Evolutionary conservation across 257 asterid genomes (phyloP).

Genomic region (Echites panduratus): DNA sequence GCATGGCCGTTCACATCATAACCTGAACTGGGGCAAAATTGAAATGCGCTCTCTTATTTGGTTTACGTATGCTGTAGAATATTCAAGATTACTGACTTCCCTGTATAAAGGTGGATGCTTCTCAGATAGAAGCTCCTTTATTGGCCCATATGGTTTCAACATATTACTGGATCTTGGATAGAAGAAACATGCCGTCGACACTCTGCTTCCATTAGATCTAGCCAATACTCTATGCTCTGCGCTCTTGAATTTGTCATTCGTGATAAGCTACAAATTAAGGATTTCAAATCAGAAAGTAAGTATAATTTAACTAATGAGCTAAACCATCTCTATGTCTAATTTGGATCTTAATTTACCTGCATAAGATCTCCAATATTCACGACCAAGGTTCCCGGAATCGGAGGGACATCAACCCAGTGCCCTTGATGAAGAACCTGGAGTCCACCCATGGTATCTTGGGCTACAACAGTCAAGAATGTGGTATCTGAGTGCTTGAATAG

Average conservation of each 20-base stretch:
- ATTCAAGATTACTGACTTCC: slow-evolving; percentile 44
- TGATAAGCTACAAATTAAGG: slow-evolving; percentile 33
- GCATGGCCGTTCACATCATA: slow-evolving; percentile 2
- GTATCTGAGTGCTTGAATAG: slow-evolving; percentile 57
- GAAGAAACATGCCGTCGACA: slow-evolving; percentile 65
- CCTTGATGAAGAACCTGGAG: slow-evolving; percentile 53
- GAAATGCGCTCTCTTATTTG: slow-evolving; percentile 30
- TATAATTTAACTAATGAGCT: neutral
- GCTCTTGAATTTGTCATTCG: slow-evolving; percentile 68
- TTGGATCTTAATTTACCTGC: slow-evolving; percentile 35
- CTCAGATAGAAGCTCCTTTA: slow-evolving; percentile 40
- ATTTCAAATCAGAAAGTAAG: neutral
- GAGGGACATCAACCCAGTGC: slow-evolving; percentile 63
- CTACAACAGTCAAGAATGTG: slow-evolving; percentile 43
- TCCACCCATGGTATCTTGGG: slow-evolving; percentile 62
- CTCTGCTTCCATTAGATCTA: slow-evolving; percentile 39
- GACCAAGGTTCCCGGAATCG: slow-evolving; percentile 54
- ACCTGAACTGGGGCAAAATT: slow-evolving; percentile 39
- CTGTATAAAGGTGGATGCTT: slow-evolving; percentile 43
- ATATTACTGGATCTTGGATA: slow-evolving; percentile 38
- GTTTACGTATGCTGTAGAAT: slow-evolving; percentile 36
- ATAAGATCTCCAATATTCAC: slow-evolving; percentile 69
- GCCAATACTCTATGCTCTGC: slow-evolving; percentile 67
- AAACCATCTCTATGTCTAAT: neutral
- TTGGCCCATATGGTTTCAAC: slow-evolving; percentile 42